Conservation (phyloP, 2,329 filamentous ascomycete species). For the Biscogniauxia sp. region DNA sequence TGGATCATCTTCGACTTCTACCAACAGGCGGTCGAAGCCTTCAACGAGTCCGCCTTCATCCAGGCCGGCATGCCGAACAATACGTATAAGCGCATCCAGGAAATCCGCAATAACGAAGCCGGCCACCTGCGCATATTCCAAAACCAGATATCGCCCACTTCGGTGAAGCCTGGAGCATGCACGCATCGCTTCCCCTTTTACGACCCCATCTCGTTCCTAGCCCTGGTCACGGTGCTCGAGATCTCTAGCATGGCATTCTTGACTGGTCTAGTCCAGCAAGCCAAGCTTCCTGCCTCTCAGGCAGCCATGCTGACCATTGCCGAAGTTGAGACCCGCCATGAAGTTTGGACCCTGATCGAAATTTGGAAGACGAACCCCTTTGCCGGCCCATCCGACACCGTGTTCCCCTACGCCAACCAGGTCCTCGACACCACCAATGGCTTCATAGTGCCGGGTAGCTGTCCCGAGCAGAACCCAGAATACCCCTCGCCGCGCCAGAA, state of each 20-base stretch:
- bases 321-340: slow-evolving; percentile 38
- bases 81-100: slow-evolving; percentile 31
- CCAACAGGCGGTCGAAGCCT: slow-evolving; percentile 38
- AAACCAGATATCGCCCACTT: slow-evolving; percentile 39
- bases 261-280: slow-evolving; percentile 35
- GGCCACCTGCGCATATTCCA: slow-evolving; percentile 45
- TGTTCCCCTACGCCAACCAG: slow-evolving; percentile 42
- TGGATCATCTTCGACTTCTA: slow-evolving; percentile 46
- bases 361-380: slow-evolving; percentile 40
- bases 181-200: slow-evolving; percentile 22
- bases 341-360: slow-evolving; percentile 41
- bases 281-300: slow-evolving; percentile 32
- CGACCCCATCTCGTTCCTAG: slow-evolving; percentile 22
- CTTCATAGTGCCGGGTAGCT: slow-evolving; percentile 27
- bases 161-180: slow-evolving; percentile 37
- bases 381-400: slow-evolving; percentile 39
- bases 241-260: slow-evolving; percentile 40
- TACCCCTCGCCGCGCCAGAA: slow-evolving; percentile 37
- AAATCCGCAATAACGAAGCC: slow-evolving; percentile 46
- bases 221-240: slow-evolving; percentile 36
- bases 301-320: slow-evolving; percentile 37
- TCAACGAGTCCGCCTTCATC: slow-evolving; percentile 35
- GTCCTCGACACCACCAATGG: slow-evolving; percentile 37
- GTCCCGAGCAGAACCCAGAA: slow-evolving; percentile 35
- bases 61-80: slow-evolving; percentile 33